phyloP scores from a whole-genome alignment of 2,329 filamentous ascomycete genomes.

The Cladosporium halotolerans region DNA sequence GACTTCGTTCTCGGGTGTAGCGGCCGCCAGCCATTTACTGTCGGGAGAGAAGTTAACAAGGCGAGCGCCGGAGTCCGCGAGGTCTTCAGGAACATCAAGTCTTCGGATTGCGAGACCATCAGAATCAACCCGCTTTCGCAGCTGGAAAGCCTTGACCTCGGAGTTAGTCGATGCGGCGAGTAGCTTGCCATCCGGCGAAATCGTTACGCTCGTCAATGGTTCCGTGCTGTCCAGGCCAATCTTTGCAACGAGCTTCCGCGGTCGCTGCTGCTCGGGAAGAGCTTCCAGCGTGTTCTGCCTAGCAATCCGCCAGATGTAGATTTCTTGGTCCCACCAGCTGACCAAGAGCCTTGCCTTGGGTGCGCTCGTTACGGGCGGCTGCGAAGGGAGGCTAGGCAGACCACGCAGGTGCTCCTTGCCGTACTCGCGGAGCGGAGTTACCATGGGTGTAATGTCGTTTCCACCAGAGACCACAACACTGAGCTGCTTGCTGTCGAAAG shows the following conservation, averaged over 20 bases:
- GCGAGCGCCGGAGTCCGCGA: slow-evolving; percentile 60
- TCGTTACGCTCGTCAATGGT: slow-evolving; percentile 69
- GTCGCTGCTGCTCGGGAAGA: slow-evolving; percentile 15
- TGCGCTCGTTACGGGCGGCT: slow-evolving; percentile 66
- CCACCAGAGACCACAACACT: slow-evolving; percentile 90
- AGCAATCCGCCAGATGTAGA: slow-evolving; percentile 71
- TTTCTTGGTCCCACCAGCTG: slow-evolving; percentile 86
- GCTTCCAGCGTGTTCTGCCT: slow-evolving; percentile 28
- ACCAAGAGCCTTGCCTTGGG: slow-evolving; percentile 68
- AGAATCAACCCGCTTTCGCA: slow-evolving; percentile 18
- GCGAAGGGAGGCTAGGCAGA: slow-evolving; percentile 77
- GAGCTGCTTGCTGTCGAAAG: slow-evolving; percentile 75
- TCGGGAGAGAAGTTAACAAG: slow-evolving; percentile 64
- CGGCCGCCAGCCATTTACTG: slow-evolving; percentile 60
- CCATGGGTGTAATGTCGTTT: slow-evolving; percentile 73
- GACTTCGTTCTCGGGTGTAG: slow-evolving; percentile 41
- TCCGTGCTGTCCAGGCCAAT: slow-evolving; percentile 43
- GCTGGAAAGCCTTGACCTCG: slow-evolving; percentile 28
- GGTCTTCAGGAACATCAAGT: slow-evolving; percentile 54
- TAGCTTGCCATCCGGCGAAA: slow-evolving; percentile 73
- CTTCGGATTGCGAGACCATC: slow-evolving; percentile 61
- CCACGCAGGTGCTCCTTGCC: slow-evolving; percentile 74
- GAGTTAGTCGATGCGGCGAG: slow-evolving; percentile 48
- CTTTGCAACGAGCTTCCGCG: slow-evolving; percentile 30
- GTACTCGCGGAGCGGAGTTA: slow-evolving; percentile 72